Evolutionary conservation across 306 rosid species (phyloP), one percentile per base, ranked within the genome.

Genomic region (Sphenostylis stenocarpa): DNA sequence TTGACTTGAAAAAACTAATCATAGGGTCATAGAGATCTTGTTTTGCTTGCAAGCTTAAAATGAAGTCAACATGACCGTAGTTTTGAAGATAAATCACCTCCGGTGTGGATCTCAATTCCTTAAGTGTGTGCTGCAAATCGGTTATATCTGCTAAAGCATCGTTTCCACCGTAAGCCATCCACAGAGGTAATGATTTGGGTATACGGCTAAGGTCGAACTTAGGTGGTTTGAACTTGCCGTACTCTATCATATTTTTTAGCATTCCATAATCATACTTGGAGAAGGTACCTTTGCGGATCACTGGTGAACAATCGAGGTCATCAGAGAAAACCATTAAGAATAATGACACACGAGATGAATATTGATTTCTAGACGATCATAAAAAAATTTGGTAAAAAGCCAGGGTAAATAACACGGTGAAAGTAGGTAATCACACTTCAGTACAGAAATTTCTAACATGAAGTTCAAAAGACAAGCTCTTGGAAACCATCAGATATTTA

Each of bases 111-210:
- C 73, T 75, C 86, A 94, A 74, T 74, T 87, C 91, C 85, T 85
- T 80, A 52, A 94, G 81, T 0, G 94, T 87, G 81, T 78, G 95
- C 80, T 78, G 73, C 65, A 94, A 82, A 84, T 94, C 97, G 16
- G 36, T 68, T 72, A 53, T 19, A 82, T 91, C 98, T 43, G 93
- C 92, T 79, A 94, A 85, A 74, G 80, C 95, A 80, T 94, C 98
- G 55, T 80, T 87, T 70, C 96, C 95, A 11, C 98, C 98, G 24
- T 90, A 90, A 55, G 92, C 96, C 91, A 94, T 94, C 98, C 94
- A 90, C 53, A 95, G 78, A 1, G 98, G 97, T 88, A 95, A 67
- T 47, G 92, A 90, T 78, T 85, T 77, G 28, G 98, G 97, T 82
- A 95, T 88, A 72, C 24, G 80, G 60, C 90, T 75, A 51, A 92